Base-by-base conservation (phyloP, 2,329 filamentous ascomycete species). In the Fusarium neocosmosporiellum region DNA sequence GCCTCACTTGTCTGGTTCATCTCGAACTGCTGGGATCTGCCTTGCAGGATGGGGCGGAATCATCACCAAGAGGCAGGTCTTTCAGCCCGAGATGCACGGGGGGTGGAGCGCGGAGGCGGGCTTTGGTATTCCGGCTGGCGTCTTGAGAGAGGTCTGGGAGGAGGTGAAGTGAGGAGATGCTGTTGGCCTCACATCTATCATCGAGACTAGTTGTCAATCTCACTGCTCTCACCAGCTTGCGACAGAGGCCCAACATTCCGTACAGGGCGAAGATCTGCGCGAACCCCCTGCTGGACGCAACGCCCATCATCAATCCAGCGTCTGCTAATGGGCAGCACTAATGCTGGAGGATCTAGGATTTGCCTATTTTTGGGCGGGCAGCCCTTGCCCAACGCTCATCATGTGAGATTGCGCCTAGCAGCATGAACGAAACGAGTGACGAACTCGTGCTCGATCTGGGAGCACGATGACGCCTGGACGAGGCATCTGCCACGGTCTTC, bases 1-100 rank as follows among this genome's bases (percentile, higher is more conserved):
- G 72, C 69, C 65, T 74, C 67, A 69, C 54, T 71, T 43, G 53
- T 69, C 24, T 53, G 27, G 46, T 66, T 55, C 61, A 65, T 69
- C 64, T 58, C 62, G 66, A 71, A 64, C 60, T 65, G 59, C 67
- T 58, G 64, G 72, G 75, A 67, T 72, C 61, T 66, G 59, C 74
- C 72, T 71, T 72, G 73, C 64, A 73, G 59, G 37, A 67, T 48
- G 60, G 58, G 48, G 68, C 66, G 71, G 61, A 60, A 66, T 59
- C 54, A 53, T 65, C 54, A 53, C 55, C 31, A 33, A 46, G 58
- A 66, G 37, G 58, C 43, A 70, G 57, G 55, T 59, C 43, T 69
- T 71, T 71, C 67, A 73, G 60, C 67, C 64, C 67, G 58, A 71
- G 60, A 71, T 59, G 54, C 20, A 24, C 58, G 41, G 36, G 29